A percentile compares a stretch with the other conserved stretches of the same genome.
phyloP scores from a whole-genome alignment of 2,329 filamentous ascomycete species.

The Incumbomyces lentus region DNA sequence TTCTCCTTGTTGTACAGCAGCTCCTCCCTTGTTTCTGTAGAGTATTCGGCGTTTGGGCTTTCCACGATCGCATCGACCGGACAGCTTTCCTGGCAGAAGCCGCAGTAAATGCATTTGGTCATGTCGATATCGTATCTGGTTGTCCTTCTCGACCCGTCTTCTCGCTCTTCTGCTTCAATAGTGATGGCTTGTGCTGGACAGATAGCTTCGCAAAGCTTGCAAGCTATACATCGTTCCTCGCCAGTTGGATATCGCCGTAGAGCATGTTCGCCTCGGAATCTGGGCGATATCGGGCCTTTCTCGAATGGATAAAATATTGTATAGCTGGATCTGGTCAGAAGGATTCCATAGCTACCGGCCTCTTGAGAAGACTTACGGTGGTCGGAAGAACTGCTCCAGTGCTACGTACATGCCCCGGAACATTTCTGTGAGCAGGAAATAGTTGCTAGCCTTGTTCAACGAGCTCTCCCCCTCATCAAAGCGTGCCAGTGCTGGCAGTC shows the following conservation, averaged over 20 bases:
- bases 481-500: slow-evolving; percentile 58
- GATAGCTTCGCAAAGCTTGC: slow-evolving; percentile 98
- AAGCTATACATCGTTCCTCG: slow-evolving; percentile 98
- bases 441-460: slow-evolving; percentile 77
- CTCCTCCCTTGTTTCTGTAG: slow-evolving; percentile 77
- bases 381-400: slow-evolving; percentile 95
- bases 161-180: slow-evolving; percentile 96
- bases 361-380: slow-evolving; percentile 60
- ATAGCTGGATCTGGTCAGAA: slow-evolving; percentile 50
- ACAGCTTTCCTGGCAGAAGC: slow-evolving; percentile 97
- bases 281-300: slow-evolving; percentile 94
- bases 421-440: slow-evolving; percentile 94
- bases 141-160: slow-evolving; percentile 86
- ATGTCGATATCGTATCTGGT: slow-evolving; percentile 99
- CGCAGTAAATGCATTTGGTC: slow-evolving; percentile 99
- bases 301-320: slow-evolving; percentile 99
- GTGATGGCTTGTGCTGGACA: slow-evolving; percentile 98
- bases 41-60: slow-evolving; percentile 63
- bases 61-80: slow-evolving; percentile 91
- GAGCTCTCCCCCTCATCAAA: slow-evolving; percentile 77
- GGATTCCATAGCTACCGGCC: slow-evolving; percentile 9
- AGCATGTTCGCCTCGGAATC: slow-evolving; percentile 97
- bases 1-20: slow-evolving; percentile 98
- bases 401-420: slow-evolving; percentile 95
- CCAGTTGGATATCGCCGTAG: slow-evolving; percentile 91